phyloP scores from a whole-genome alignment of 163 green algal genomes.

The Chlamydomonas reinhardtii region DNA sequence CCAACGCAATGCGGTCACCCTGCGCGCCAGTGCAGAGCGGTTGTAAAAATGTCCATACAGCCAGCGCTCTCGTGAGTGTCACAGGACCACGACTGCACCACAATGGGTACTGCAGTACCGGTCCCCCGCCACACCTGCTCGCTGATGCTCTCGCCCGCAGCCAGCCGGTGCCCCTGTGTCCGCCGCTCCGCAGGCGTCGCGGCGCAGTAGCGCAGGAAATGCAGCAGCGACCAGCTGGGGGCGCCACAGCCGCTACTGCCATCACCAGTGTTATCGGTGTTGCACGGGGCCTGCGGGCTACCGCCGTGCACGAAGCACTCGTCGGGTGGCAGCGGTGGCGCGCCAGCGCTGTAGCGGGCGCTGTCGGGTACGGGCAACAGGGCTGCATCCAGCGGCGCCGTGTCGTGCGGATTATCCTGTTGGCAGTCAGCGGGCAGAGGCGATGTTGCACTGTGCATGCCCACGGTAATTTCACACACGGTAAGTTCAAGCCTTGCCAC shows the following conservation, averaged over 20 bases:
- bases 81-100: too few species aligned
- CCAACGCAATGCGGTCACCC: slow-evolving; percentile 25
- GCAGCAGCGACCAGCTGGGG: slow-evolving; percentile 72
- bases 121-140: slow-evolving; percentile 20
- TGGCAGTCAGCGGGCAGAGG: too few species aligned
- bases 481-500: too few species aligned
- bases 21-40: not conserved
- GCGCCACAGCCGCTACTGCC: slow-evolving; percentile 25
- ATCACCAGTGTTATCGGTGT: too few species aligned
- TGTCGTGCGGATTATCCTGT: slow-evolving; percentile 76
- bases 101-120: too few species aligned
- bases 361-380: slow-evolving; percentile 47
- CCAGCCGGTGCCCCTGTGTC: slow-evolving; percentile 30
- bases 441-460: too few species aligned
- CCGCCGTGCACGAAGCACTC: slow-evolving; percentile 58
- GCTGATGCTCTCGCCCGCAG: slow-evolving; percentile 20
- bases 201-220: slow-evolving; percentile 22
- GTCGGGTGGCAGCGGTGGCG: not conserved
- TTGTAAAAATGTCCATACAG: not conserved
- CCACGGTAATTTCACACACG: too few species aligned
- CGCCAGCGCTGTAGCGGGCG: not conserved
- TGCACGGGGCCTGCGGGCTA: too few species aligned
- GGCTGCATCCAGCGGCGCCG: slow-evolving; percentile 48
- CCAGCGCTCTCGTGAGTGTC: not conserved
- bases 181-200: slow-evolving; percentile 47